A percentile compares a stretch with the other conserved stretches of the same genome.
phyloP scores from a whole-genome alignment of 2,329 filamentous ascomycete genomes.

The Neonectria punicea region DNA sequence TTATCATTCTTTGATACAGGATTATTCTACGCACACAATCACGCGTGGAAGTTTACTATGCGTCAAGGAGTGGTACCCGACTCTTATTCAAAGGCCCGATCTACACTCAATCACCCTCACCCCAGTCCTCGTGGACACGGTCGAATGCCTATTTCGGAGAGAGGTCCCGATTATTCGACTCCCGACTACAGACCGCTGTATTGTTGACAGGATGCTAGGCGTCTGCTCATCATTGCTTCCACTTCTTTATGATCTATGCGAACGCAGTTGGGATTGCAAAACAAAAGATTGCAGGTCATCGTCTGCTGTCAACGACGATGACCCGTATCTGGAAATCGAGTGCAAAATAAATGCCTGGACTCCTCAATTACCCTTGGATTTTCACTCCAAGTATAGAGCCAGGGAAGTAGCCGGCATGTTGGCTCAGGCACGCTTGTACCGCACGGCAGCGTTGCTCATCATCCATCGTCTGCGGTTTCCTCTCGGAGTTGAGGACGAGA shows the following conservation, averaged over 20 bases:
- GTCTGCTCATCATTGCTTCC: conserved; percentile 22
- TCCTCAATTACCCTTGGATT: neutral
- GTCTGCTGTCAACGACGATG: neutral
- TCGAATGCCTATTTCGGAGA: conserved; percentile 26
- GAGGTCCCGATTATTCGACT: conserved; percentile 21
- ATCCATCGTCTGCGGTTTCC: conserved; percentile 30
- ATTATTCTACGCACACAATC: conserved; percentile 11
- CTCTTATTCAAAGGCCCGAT: conserved; percentile 9
- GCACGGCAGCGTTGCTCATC: conserved; percentile 22
- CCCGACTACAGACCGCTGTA: neutral
- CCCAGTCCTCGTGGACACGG: conserved; percentile 24
- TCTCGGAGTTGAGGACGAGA: conserved; percentile 21
- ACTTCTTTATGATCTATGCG: conserved; percentile 25
- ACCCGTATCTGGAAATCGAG: conserved; percentile 25
- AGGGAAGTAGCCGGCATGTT: conserved; percentile 21
- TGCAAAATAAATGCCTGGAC: conserved; percentile 14
- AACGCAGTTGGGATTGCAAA: conserved; percentile 17
- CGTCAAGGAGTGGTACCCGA: conserved; percentile 19
- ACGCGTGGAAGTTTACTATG: conserved; percentile 7
- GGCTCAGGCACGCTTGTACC: conserved; percentile 25
- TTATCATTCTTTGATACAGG: conserved; percentile 19
- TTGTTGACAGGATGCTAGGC: conserved; percentile 27
- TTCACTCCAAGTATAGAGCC: conserved; percentile 8
- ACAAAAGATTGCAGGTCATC: neutral
- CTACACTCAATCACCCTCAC: conserved; percentile 25